Percentiles rank a stretch among this genome's conserved stretches.
phyloP scores from a whole-genome alignment of 2,329 filamentous ascomycete genomes.

The Fusarium albosuccineum region DNA sequence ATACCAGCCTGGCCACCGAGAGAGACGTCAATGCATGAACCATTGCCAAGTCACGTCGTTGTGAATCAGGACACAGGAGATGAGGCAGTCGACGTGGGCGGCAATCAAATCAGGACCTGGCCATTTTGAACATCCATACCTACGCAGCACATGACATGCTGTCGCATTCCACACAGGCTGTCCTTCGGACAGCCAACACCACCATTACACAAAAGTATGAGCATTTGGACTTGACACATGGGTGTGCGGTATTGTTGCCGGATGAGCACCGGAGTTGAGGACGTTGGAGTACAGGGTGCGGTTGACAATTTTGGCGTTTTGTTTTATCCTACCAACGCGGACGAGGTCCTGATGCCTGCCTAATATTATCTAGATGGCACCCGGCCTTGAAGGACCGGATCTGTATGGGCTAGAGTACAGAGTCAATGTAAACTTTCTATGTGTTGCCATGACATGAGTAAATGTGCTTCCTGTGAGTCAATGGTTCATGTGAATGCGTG shows the following conservation, averaged over 20 bases:
- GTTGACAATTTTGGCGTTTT: slow-evolving; percentile 33
- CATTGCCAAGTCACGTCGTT: slow-evolving; percentile 9
- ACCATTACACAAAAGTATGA: background rate
- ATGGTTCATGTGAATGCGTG: no score
- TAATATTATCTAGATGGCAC: slow-evolving; percentile 37
- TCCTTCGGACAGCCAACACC: background rate
- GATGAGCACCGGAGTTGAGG: slow-evolving; percentile 29
- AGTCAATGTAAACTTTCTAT: slow-evolving; percentile 20
- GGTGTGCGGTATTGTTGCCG: slow-evolving; percentile 20
- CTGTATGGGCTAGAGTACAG: slow-evolving; percentile 27
- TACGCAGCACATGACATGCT: background rate
- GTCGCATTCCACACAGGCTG: background rate
- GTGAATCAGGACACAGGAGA: slow-evolving; percentile 11
- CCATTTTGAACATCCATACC: background rate
- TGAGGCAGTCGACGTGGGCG: background rate
- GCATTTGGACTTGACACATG: slow-evolving; percentile 17
- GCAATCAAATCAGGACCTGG: background rate
- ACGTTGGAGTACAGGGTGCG: slow-evolving; percentile 31
- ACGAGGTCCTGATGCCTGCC: slow-evolving; percentile 9
- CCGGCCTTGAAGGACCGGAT: slow-evolving; percentile 14
- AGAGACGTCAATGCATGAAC: slow-evolving; percentile 1
- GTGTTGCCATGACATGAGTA: slow-evolving; percentile 15
- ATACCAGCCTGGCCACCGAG: slow-evolving; percentile 4
- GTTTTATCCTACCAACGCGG: slow-evolving; percentile 6
- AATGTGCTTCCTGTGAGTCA: background rate